Base-by-base conservation (phyloP, 2,329 filamentous ascomycete genomes). In the Canariomyces notabilis region DNA sequence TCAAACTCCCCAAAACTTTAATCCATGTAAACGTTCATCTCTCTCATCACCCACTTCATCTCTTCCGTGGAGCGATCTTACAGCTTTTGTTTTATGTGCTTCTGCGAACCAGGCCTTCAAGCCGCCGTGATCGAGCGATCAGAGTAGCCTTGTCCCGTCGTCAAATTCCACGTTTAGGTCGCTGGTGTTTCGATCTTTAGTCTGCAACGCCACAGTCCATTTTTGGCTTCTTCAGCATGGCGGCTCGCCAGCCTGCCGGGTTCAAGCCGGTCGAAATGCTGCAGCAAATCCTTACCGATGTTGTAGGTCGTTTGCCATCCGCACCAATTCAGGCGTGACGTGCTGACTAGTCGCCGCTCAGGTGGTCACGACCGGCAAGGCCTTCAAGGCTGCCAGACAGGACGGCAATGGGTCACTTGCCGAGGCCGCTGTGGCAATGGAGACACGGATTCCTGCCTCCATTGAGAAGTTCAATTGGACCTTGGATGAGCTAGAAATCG, bases 401-500 rank as follows among this genome's bases (percentile, higher is more conserved):
- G 51, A 51, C 32, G 43, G 41, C 29, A 51, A 43, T 36, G 48
- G 36, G 4, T 44, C 35, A 18, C 11, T 26, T 18, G 41, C 46
- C 26, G 51, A 48, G 11, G 46, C 35, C 8, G 37, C 44, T 6
- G 46, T 43, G n/a, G 31, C 44, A 2, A 35, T 51, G 15, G 38
- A 51, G 20, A 19, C 35, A 35, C 49, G 49, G 18, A 32, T 53
- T 23, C 51, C 49, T 2, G 37, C 31, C 2, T 32, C 38, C 5
- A 31, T 51, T 7, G 46, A 49, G 31, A 51, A 34, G 32, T 53
- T 51, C 40, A 51, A 53, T 20, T 35, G 32, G 11, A n/a, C 40
- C 5, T 35, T 51, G n/a, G 51, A 53, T 32, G 51, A 53, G 4
- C 2, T 53, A 14, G 51, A 53, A 34, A 29, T n/a, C 16, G 51